Evolutionary conservation across 768 basidiomycete genomes (phyloP).

Genomic region (Leccinum barrowsii): DNA sequence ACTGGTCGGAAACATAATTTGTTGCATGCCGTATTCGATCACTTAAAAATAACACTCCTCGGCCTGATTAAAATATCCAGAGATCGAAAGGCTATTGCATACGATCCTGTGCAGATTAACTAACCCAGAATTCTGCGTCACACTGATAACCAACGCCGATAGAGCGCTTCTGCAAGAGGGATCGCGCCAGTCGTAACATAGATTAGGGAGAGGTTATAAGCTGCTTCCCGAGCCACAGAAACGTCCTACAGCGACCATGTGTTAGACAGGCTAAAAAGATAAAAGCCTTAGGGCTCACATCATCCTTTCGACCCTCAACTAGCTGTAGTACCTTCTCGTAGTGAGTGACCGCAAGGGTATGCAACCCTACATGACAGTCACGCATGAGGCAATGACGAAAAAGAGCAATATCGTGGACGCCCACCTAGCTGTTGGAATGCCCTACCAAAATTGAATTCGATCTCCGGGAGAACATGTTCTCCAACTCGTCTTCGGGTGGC

Average conservation of each 20-base stretch:
- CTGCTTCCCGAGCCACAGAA: conserved; percentile 69
- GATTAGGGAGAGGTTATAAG: conserved; percentile 84
- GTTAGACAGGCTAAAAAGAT: not conserved
- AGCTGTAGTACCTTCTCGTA: conserved; percentile 74
- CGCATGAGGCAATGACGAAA: not conserved
- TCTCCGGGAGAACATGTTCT: conserved; percentile 54
- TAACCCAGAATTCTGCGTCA: conserved; percentile 27
- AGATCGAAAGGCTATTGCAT: conserved; percentile 2
- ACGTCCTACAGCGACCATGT: conserved; percentile 34
- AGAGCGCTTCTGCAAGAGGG: conserved; percentile 64
- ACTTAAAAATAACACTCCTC: not conserved
- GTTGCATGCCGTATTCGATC: conserved; percentile 2
- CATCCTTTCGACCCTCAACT: conserved; percentile 40
- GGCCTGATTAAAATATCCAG: conserved; percentile 4
- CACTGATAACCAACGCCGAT: conserved; percentile 80
- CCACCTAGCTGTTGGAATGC: conserved; percentile 90
- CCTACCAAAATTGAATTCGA: conserved; percentile 91
- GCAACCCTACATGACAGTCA: conserved; percentile 51
- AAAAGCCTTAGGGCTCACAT: conserved; percentile 26
- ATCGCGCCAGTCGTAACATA: conserved; percentile 77
- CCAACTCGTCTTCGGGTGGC: conserved; percentile 46
- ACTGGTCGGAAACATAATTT: conserved; percentile 11
- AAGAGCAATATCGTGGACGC: conserved; percentile 11
- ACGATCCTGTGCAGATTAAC: not conserved
- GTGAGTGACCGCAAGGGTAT: conserved; percentile 78